Evolutionary conservation across 1,139 yeast species (phyloP), one percentile per base, ranked within the genome.

Genomic region (Hemisphaericaspora xylanilytica): DNA sequence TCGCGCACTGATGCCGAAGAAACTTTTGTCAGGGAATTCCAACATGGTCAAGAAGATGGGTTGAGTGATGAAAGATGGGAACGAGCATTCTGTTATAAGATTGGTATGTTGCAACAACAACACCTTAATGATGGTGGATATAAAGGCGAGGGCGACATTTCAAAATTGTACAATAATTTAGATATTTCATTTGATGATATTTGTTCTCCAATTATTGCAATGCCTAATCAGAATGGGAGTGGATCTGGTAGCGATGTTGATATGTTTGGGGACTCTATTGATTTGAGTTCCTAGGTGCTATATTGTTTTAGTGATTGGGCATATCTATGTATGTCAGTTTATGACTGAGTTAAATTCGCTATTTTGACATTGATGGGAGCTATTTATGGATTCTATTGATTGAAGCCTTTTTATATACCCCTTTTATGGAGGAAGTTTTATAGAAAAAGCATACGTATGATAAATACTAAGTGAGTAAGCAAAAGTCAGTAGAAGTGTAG

Each of bases 1-100:
- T 65, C 76, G 5, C 53, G 56, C 12, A 65, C 62, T 11, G 72
- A 71, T 28, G 65, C 76, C 0, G 52, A 50, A 20, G 58, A 56
- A 18, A 52, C 71, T 18, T 66, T 73, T 8, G 55, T 59, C 0
- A 43, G 57, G 12, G 21, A 16, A 9, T 28, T 7, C 11, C 21
- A 15, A n/a, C 5, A 9, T 17, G 24, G 24, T n/a, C 30, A 15
- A 6, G 30, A 28, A 3, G 32, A 29, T 9, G 24, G 7, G 7
- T 29, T 29, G 15, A 11, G 5, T 6, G 66, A 66, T 37, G 44
- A 53, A 16, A 36, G 39, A 26, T 43, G 48, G 49, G 35, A 40
- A 16, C 34, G 39, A 15, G 28, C 42, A 13, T 38, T 41, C 28
- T 29, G 32, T 12, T 25, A 31, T 3, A 36, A 36, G 34, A 45